phyloP scores from a whole-genome alignment of 331 rosid genomes.

The Quercus lobata region DNA sequence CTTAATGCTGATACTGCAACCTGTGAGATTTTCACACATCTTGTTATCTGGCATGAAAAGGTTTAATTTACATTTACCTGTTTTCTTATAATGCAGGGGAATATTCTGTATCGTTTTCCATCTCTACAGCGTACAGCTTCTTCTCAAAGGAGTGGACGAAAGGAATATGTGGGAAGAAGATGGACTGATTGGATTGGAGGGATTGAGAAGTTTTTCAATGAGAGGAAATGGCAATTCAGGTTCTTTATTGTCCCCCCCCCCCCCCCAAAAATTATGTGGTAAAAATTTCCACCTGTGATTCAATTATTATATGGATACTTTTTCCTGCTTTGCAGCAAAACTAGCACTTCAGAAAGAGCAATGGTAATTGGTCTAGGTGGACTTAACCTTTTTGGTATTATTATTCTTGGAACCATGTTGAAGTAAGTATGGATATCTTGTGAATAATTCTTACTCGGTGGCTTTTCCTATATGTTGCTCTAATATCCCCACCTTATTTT shows the following conservation, averaged over 20 bases:
- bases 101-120: constrained; percentile 88
- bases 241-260: constrained; percentile 21
- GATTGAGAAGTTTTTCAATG: constrained; percentile 70
- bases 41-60: not conserved
- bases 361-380: constrained; percentile 91
- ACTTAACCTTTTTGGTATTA: constrained; percentile 89
- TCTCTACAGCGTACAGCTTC: constrained; percentile 92
- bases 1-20: not conserved
- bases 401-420: constrained; percentile 89
- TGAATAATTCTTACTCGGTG: constrained; percentile 9
- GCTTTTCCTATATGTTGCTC: constrained; percentile 17
- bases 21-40: not conserved
- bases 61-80: constrained; percentile 13
- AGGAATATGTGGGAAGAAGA: constrained; percentile 92
- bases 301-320: constrained; percentile 10
- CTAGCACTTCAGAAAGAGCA: constrained; percentile 69
- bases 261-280: not conserved
- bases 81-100: constrained; percentile 74
- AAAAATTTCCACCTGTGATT: constrained; percentile 6
- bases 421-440: constrained; percentile 74
- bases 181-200: constrained; percentile 95
- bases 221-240: constrained; percentile 92
- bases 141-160: constrained; percentile 66
- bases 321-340: constrained; percentile 56
- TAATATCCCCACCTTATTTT: constrained; percentile 14